A percentile compares a stretch with the other conserved stretches of the same genome.
Conservation (phyloP, 1,139 yeast genomes). For the Yamadazyma mexicana region DNA sequence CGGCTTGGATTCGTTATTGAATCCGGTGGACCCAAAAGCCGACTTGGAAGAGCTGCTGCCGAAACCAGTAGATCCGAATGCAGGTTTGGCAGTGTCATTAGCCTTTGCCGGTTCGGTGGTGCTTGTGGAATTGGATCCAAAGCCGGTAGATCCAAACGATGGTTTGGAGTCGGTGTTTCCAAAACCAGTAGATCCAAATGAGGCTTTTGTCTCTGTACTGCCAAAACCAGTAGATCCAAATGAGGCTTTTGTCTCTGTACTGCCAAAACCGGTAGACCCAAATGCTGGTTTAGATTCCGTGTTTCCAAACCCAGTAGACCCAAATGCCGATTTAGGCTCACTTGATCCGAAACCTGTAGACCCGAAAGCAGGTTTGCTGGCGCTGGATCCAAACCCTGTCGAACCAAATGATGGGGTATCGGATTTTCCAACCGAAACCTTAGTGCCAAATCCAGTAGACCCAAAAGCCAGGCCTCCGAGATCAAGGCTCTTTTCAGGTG, state of each 20-base stretch:
- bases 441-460: constrained; percentile 5
- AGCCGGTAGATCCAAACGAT: neutral
- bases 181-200: constrained; percentile 16
- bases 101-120: too few species aligned
- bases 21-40: constrained; percentile 12
- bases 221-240: constrained; percentile 8
- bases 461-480: constrained; percentile 2
- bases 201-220: too few species aligned
- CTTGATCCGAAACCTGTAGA: constrained; percentile 17
- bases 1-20: constrained; percentile 5
- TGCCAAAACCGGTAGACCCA: too few species aligned
- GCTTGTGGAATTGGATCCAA: neutral
- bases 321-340: constrained; percentile 9
- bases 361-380: constrained; percentile 7
- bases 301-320: constrained; percentile 9
- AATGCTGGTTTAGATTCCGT: constrained; percentile 12
- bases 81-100: too few species aligned
- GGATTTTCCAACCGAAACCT: neutral
- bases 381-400: too few species aligned
- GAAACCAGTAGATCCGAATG: constrained; percentile 15
- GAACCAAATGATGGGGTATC: constrained; percentile 5
- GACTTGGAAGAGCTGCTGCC: constrained; percentile 12
- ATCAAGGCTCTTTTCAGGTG: neutral
- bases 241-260: too few species aligned
- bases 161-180: constrained; percentile 6